Evolutionary conservation across 805 yeast genomes (phyloP).

Genomic region (Priceomyces carsonii): DNA sequence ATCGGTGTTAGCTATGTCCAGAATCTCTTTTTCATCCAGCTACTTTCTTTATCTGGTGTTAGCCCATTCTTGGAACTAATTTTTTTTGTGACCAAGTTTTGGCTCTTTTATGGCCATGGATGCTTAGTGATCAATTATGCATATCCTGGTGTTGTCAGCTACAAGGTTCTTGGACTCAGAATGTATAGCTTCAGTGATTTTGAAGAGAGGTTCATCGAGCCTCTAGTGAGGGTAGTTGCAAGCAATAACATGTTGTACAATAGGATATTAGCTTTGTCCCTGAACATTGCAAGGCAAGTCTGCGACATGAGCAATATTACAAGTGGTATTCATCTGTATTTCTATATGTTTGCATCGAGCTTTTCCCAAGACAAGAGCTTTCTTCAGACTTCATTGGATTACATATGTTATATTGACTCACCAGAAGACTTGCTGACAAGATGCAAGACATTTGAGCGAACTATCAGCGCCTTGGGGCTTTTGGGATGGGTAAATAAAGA

Average conservation of each 20-base stretch:
- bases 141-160: slow-evolving; percentile 10
- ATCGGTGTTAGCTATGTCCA: slow-evolving; percentile 13
- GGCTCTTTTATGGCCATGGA: slow-evolving; percentile 27
- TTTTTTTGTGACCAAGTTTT: slow-evolving; percentile 13
- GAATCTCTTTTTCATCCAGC: slow-evolving; percentile 8
- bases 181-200: slow-evolving; percentile 9
- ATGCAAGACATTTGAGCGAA: slow-evolving; percentile 1
- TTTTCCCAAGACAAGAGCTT: slow-evolving; percentile 10
- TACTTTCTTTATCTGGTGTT: slow-evolving; percentile 11
- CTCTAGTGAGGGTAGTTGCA: slow-evolving; percentile 6
- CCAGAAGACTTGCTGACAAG: slow-evolving; percentile 3
- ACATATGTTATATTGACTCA: slow-evolving; percentile 19
- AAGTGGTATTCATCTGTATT: neutral
- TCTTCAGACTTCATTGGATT: slow-evolving; percentile 15
- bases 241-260: neutral
- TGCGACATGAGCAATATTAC: slow-evolving; percentile 1
- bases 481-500: too few relatives aligned
- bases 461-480: too few relatives aligned
- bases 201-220: slow-evolving; percentile 17
- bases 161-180: slow-evolving; percentile 4
- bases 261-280: neutral
- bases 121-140: slow-evolving; percentile 21
- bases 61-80: slow-evolving; percentile 3
- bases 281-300: neutral
- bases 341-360: neutral